A percentile compares a stretch with the other conserved stretches of the same genome.
phyloP scores from a whole-genome alignment of 2,329 filamentous ascomycete genomes.

The Aaosphaeria arxii region DNA sequence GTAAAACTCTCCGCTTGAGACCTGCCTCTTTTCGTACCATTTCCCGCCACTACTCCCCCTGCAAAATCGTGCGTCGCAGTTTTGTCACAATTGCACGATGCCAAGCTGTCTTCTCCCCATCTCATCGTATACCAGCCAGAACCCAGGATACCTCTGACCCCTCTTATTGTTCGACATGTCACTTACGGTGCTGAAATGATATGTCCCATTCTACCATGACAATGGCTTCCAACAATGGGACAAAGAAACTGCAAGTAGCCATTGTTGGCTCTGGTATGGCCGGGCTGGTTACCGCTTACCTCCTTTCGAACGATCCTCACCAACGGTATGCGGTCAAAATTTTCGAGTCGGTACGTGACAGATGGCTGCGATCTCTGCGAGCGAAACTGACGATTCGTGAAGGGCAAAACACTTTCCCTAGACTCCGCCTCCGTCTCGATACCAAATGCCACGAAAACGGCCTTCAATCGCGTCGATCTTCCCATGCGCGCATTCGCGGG shows the following conservation, averaged over 20 bases:
- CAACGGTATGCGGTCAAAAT: constrained; percentile 43
- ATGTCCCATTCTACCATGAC: too few species aligned
- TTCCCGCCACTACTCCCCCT: too few species aligned
- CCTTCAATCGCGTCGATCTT: constrained; percentile 42
- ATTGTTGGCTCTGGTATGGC: constrained; percentile 51
- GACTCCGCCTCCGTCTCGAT: constrained; percentile 45
- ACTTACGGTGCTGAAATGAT: too few species aligned
- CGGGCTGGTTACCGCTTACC: constrained; percentile 46
- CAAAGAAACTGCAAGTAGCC: constrained; percentile 28
- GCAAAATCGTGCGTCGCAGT: too few species aligned
- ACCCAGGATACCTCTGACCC: too few species aligned
- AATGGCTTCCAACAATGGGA: too few species aligned
- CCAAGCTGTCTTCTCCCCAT: too few species aligned
- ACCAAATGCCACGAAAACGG: constrained; percentile 17
- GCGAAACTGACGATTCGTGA: background rate
- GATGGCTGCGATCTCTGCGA: background rate
- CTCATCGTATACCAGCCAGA: too few species aligned
- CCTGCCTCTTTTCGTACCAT: too few species aligned
- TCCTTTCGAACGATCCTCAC: constrained; percentile 41
- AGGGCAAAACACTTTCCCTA: constrained; percentile 45
- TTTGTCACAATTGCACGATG: too few species aligned
- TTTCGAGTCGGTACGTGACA: constrained; percentile 43
- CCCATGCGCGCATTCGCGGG: constrained; percentile 53
- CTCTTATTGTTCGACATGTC: too few species aligned
- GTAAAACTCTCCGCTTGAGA: too few species aligned